Conservation (phyloP, 345 rosid genomes). For the Pseudoturritis turrita region DNA sequence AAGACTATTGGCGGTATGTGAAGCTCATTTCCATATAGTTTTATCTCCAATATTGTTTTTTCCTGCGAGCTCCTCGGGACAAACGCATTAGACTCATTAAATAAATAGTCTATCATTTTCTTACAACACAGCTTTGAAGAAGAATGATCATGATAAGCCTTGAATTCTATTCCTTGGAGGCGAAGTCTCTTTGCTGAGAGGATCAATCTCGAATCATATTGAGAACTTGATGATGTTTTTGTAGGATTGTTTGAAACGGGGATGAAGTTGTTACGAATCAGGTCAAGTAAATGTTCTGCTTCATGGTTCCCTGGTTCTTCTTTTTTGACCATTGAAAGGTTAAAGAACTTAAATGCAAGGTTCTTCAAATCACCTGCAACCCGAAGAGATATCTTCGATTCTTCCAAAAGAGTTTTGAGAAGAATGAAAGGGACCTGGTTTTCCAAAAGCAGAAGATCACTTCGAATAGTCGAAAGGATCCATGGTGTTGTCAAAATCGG, state of each 20-base stretch:
- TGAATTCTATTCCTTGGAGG: neutral
- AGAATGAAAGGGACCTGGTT: conserved; percentile 3
- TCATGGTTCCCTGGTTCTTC: neutral
- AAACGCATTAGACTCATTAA: neutral
- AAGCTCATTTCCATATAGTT: neutral
- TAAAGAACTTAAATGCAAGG: neutral
- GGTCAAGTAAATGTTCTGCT: neutral
- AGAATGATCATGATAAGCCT: neutral
- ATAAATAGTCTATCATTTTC: too few relatives aligned
- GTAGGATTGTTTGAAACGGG: neutral
- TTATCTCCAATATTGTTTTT: neutral
- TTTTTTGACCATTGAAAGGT: neutral
- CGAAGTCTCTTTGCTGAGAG: conserved; percentile 1
- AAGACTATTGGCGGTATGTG: neutral
- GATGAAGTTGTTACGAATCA: neutral
- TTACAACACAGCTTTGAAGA: too few relatives aligned
- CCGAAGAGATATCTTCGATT: neutral
- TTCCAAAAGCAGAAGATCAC: conserved; percentile 6
- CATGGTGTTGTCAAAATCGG: conserved; percentile 14
- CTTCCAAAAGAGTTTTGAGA: neutral
- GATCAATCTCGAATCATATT: neutral
- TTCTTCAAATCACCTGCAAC: neutral
- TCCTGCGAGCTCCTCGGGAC: neutral
- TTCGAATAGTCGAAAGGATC: conserved; percentile 19
- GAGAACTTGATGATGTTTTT: too few relatives aligned